phyloP scores from a whole-genome alignment of 1,284 basidiomycete genomes.

The Rhodotorula sp. region DNA sequence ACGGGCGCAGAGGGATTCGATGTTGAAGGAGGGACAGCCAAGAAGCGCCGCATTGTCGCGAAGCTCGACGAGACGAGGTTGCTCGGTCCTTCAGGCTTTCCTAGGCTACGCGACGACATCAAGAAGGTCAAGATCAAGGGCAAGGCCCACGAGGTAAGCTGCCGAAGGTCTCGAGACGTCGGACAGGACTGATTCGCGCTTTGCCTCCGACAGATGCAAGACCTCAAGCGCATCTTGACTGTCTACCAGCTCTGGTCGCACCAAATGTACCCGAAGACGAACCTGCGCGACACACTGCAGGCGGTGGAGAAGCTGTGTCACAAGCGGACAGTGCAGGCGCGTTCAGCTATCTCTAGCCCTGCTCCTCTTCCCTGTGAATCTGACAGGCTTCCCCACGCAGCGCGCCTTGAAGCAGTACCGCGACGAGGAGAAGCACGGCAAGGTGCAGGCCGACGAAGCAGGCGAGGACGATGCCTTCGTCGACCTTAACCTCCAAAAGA shows the following conservation, averaged over 20 bases:
- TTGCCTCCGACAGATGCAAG: slow-evolving; percentile 58
- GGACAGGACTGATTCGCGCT: neutral
- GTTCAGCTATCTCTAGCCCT: slow-evolving; percentile 38
- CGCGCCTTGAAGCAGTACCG: slow-evolving; percentile 28
- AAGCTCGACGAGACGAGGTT: slow-evolving; percentile 51
- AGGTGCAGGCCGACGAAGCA: neutral
- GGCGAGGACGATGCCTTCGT: slow-evolving; percentile 9
- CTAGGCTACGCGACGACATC: slow-evolving; percentile 66
- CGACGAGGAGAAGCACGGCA: slow-evolving; percentile 23
- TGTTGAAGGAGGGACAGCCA: slow-evolving; percentile 2
- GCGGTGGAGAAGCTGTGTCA: slow-evolving; percentile 82
- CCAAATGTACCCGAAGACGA: slow-evolving; percentile 78
- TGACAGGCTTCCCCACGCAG: neutral
- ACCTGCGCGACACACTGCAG: slow-evolving; percentile 76
- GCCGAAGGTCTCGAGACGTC: slow-evolving; percentile 43
- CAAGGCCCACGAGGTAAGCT: slow-evolving; percentile 79
- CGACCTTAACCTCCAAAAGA: neutral
- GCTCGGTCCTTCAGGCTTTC: slow-evolving; percentile 70
- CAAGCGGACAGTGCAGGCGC: slow-evolving; percentile 74
- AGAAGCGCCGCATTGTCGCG: slow-evolving; percentile 41
- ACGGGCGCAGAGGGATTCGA: neutral
- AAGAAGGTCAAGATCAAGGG: slow-evolving; percentile 74
- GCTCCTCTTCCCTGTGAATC: neutral
- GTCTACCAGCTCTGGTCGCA: slow-evolving; percentile 91
- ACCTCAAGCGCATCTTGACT: slow-evolving; percentile 72